phyloP scores from a whole-genome alignment of 2,329 filamentous ascomycete genomes.

The Dactylellina haptotyla region DNA sequence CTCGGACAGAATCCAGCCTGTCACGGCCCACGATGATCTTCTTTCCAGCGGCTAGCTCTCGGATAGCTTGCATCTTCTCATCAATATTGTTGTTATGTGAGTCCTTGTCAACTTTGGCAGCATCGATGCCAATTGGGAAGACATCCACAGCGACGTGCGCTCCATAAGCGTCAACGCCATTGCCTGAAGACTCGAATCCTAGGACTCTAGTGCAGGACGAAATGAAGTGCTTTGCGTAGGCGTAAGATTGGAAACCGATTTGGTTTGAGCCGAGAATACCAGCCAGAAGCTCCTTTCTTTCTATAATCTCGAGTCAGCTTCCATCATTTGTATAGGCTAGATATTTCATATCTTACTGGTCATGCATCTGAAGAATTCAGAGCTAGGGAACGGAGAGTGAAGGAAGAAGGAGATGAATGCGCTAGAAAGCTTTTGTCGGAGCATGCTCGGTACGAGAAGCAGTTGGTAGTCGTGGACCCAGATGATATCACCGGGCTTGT shows the following conservation, averaged over 20 bases:
- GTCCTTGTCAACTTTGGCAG: conserved; percentile 79
- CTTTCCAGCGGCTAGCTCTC: conserved; percentile 82
- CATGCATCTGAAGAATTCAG: conserved; percentile 90
- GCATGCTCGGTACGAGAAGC: conserved; percentile 85
- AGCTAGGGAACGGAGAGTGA: conserved; percentile 93
- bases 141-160: conserved; percentile 89
- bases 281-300: conserved; percentile 88
- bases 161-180: conserved; percentile 86
- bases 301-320: conserved; percentile 63
- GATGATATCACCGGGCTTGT: conserved; percentile 91
- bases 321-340: not conserved
- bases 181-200: conserved; percentile 68
- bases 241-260: conserved; percentile 94
- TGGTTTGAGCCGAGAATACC: conserved; percentile 91
- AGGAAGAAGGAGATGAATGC: conserved; percentile 96
- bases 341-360: conserved; percentile 48
- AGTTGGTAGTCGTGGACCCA: conserved; percentile 95
- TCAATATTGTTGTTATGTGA: conserved; percentile 76
- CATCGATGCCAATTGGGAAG: conserved; percentile 94
- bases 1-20: conserved; percentile 89
- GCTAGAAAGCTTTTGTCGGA: conserved; percentile 84
- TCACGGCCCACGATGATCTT: conserved; percentile 96
- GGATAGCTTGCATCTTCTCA: conserved; percentile 76
- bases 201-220: conserved; percentile 92
- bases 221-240: conserved; percentile 92